These are phyloP conservation scores for Candida mesenterica DNA, from an alignment of 1,139 yeast genomes.

Conservation along the genomic window DNA sequence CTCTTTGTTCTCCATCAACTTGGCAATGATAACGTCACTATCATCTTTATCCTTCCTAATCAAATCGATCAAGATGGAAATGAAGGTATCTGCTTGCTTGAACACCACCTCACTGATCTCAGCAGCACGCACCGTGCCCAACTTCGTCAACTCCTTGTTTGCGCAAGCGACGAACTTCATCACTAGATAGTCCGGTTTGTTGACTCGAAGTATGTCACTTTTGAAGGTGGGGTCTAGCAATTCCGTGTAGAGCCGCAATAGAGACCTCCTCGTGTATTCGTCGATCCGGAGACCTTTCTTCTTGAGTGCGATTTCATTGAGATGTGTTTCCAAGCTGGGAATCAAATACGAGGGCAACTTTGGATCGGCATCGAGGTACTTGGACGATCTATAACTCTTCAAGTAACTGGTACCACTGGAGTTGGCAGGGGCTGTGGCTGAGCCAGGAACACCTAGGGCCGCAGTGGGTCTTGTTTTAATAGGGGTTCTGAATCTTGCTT, in stretches of 20 bases:
- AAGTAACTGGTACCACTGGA: constrained; percentile 12
- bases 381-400: constrained; percentile 17
- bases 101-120: constrained; percentile 50
- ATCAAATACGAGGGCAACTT: constrained; percentile 49
- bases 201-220: constrained; percentile 37
- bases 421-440: too few relatives aligned
- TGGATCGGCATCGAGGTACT: constrained; percentile 16
- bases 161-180: constrained; percentile 65
- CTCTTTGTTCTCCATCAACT: constrained; percentile 43
- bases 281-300: constrained; percentile 37
- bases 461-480: constrained; percentile 14
- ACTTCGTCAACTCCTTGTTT: constrained; percentile 58
- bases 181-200: constrained; percentile 61
- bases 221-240: constrained; percentile 50
- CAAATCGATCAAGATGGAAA: constrained; percentile 50
- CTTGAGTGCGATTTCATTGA: constrained; percentile 57
- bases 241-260: constrained; percentile 63
- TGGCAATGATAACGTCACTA: constrained; percentile 37
- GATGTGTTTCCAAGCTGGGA: constrained; percentile 44
- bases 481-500: constrained; percentile 54
- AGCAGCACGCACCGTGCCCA: constrained; percentile 38
- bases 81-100: constrained; percentile 57
- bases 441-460: background rate
- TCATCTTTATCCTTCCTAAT: constrained; percentile 45
- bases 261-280: constrained; percentile 40